Evolutionary conservation across 805 yeast species (phyloP).

Genomic region (Saturnispora gosingensis): DNA sequence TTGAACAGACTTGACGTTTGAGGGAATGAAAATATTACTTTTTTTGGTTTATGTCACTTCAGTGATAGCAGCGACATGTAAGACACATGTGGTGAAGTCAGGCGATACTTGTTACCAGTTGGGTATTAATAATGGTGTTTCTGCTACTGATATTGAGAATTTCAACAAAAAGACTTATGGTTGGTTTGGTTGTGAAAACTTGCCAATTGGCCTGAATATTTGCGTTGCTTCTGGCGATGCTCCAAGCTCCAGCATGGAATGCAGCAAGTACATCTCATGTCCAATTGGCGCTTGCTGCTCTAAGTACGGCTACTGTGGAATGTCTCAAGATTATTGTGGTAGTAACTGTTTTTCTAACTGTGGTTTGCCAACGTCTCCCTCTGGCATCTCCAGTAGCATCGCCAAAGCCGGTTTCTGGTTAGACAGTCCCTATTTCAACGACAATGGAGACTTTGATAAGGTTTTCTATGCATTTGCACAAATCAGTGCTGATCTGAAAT

Average conservation of each 20-base stretch:
- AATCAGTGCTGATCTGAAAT: neutral
- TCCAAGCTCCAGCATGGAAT: neutral
- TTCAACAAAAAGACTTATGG: neutral
- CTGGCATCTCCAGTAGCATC: neutral
- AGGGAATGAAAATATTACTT: neutral
- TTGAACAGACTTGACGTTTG: neutral
- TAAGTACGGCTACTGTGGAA: neutral
- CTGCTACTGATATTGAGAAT: neutral
- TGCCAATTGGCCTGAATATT: neutral
- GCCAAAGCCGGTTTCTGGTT: neutral
- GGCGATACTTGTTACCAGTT: conserved; percentile 3
- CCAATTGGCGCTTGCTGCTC: neutral
- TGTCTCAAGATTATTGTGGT: neutral
- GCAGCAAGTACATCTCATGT: neutral
- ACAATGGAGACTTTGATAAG: neutral
- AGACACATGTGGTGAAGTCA: neutral
- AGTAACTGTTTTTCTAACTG: neutral
- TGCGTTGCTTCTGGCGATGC: neutral
- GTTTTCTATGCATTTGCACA: neutral
- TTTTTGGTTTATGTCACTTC: neutral
- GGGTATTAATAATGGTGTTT: neutral
- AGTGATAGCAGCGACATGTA: neutral
- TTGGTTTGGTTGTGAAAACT: neutral
- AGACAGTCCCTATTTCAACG: neutral
- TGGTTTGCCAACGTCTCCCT: neutral